Evolutionary conservation across 495 filamentous ascomycete species (phyloP), one percentile per base, ranked within the genome.

Genomic region (Penicillium salamii): DNA sequence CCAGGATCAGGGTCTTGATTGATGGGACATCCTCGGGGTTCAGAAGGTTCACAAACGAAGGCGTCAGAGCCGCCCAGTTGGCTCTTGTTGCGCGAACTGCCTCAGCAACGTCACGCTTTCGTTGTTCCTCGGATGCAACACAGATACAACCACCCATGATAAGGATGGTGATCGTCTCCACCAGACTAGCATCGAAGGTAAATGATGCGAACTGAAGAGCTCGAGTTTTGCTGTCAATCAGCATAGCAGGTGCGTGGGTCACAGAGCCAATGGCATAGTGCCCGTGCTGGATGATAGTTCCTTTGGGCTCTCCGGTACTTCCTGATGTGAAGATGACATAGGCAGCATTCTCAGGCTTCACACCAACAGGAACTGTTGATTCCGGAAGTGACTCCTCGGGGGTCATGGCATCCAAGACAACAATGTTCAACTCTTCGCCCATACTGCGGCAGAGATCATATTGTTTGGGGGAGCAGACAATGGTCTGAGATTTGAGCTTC

Each of bases 151-250:
- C 72, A n/a, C 72, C 74, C 9, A 57, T 32, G 17, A 67, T 52
- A 3, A 76, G 49, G 0, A 67, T 69, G 11, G 62, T 62, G 15
- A 76, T 44, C 32, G 74, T 73, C 33, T 76, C 71, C 7, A 66
- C 50, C 9, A 76, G 35, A 36, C 64, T 62, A 5, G 55, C 70
- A 52, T 76, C 74, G 42, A 76, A 77, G 3, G 63, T 67, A 43
- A 70, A 69, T 3, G 70, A 66, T 8, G 70, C 68, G 46, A 73
- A 78, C 36, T 76, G 71, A 15, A 76, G 59, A 7, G 68, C 69
- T 6, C 72, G 62, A n/a, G 19, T 23, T 3, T 39, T 21, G n/a
- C 41, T 39, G 34, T 41, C 63, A 15, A 83, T 71, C 5, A 61
- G 39, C 12, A 80, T 58, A 0, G 69, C 68, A 5, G 52, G 38